Evolutionary conservation across 2,329 filamentous ascomycete genomes (phyloP), one percentile per base, ranked within the genome.

Genomic region (Stachybotrys elegans): DNA sequence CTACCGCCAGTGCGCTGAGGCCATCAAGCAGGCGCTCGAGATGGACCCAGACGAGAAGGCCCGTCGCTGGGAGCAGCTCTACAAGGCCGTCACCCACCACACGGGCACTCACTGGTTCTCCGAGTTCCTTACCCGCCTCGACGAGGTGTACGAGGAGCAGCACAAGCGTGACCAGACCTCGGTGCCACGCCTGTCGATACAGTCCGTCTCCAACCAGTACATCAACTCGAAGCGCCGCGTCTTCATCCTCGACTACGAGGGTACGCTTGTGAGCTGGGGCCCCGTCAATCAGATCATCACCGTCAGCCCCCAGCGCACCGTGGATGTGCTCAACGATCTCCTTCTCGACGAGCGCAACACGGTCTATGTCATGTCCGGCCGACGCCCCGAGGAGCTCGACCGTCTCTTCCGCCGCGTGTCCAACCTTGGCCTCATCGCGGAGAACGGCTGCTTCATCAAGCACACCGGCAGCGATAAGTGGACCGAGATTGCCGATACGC

Each of bases 161-260:
- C 84, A 89, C 54, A 79, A 82, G 50, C 88, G 89, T 40, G 88
- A 94, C 54, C 89, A 88, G 45, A 88, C 86, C 34, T 86, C 88
- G 0, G 88, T 96, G 9, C 92, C 93, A 17, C 85, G 93, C 2
- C 73, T 97, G 4, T 91, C 87, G 3, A 68, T 91, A 19, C 77
- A 72, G 35, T 68, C 73, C 1, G 70, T 96, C 2, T 68, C 75
- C 3, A 69, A 79, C 39, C 75, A 80, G 48, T 97, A 96, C 63
- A 71, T 76, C 47, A 62, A 70, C 8, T 79, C 86, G 1, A 64
- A 79, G 34, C 78, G 80, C 17, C 83, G 91, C 14, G 73, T 97
- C 3, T 93, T 97, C 64, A 83, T 97, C 51, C 74, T 97, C 36
- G 92, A 97, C 59, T 95, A 95, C 58, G 92, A 97, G 63, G 92